Evolutionary conservation across 2,329 filamentous ascomycete species (phyloP), one percentile per base, ranked within the genome.

Genomic region (Phoma sp.): DNA sequence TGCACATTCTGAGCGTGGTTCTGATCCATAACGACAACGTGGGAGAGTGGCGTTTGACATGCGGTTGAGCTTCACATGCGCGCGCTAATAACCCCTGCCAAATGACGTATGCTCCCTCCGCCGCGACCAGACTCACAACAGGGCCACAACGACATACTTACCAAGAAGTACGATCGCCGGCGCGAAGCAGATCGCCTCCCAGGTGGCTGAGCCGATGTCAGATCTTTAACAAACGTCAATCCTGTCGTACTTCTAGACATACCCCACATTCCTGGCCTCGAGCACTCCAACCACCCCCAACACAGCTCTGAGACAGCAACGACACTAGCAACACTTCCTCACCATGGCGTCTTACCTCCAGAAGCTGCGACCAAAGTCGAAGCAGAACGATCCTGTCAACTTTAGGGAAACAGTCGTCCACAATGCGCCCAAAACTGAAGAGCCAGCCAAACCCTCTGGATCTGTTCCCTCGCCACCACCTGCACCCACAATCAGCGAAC

Each of bases 281-380:
- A 8, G 14, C 35, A 37, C 25, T 47, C 24, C 7, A 39, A 13
- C 23, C 23, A 45, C 49, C 42, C 41, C 42, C 7, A 2, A 33
- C 36, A n/a, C 5, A 40, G 30, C 24, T 10, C 11, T 40, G 27
- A 49, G 25, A 42, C 44, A 47, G 13, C 25, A 37, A 22, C 25
- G 35, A 22, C 52, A 58, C 39, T 24, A 49, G 4, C n/a, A 33
- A 33, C 2, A 33, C 9, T 29, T 9, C 6, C 27, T 9, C 23
- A 43, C 40, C 4, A 73, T 73, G 69, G 59, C 69, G 4, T 65
- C 65, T 14, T 72, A 71, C 40, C 55, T 72, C 5, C 69, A 73
- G 42, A 74, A 73, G 52, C 59, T 72, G 33, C 68, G 67, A 8
- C 66, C 67, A 10, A 67, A 71, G 49, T 69, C 68, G 2, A 73